phyloP scores from a whole-genome alignment of 164 flowering plant species.

The Buxus sempervirens region DNA sequence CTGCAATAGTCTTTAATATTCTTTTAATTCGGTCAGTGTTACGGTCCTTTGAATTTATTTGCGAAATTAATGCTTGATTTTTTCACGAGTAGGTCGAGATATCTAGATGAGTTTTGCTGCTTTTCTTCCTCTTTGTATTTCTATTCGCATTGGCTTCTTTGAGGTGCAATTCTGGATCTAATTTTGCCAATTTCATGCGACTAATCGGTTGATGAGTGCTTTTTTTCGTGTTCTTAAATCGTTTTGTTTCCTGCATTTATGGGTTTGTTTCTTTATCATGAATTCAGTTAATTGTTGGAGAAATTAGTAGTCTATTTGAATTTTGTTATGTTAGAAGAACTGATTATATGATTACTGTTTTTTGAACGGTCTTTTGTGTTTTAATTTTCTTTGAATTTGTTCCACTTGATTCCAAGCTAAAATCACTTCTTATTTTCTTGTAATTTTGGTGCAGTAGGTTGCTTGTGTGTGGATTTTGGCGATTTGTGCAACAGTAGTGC shows the following conservation, averaged over 20 bases:
- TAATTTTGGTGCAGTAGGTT: slow-evolving; percentile 6
- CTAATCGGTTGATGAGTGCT: neutral
- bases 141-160: neutral
- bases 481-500: neutral
- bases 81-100: neutral
- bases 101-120: neutral
- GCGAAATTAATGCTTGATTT: neutral
- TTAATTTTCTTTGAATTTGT: neutral
- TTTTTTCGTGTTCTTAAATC: neutral
- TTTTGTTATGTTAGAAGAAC: no score
- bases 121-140: neutral
- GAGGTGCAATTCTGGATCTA: neutral
- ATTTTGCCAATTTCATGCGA: neutral
- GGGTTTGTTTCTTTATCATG: neutral
- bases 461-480: neutral
- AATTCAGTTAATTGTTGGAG: neutral
- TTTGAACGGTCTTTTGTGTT: no score
- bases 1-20: neutral
- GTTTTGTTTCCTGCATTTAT: neutral
- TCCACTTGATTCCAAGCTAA: neutral
- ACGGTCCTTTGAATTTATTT: neutral
- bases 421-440: slow-evolving; percentile 3
- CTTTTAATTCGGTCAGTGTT: neutral
- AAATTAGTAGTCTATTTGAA: neutral
- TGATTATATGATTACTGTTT: no score